phyloP scores from a whole-genome alignment of 495 filamentous ascomycete species.

The Hypoxylon intermedium region DNA sequence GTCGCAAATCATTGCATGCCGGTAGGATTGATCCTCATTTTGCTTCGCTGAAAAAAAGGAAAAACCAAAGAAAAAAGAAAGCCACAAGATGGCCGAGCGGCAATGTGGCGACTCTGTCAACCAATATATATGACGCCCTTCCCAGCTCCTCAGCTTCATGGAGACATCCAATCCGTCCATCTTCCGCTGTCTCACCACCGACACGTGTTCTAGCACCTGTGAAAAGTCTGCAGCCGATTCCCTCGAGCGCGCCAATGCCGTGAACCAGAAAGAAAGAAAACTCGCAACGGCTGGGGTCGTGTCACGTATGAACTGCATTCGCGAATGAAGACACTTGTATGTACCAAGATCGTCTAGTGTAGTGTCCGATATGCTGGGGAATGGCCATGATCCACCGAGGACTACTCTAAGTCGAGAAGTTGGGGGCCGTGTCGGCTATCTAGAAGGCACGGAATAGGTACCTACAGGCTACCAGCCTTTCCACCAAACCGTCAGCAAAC shows the following conservation, averaged over 20 bases:
- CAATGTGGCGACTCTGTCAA: not conserved
- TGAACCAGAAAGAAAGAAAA: constrained; percentile 1
- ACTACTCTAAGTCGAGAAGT: constrained; percentile 23
- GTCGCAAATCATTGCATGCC: constrained; percentile 29
- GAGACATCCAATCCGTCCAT: constrained; percentile 14
- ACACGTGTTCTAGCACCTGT: constrained; percentile 28
- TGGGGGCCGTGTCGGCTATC: constrained; percentile 26
- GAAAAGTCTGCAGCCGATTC: constrained; percentile 17
- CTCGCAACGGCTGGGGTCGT: constrained; percentile 25
- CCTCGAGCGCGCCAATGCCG: not conserved
- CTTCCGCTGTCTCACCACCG: constrained; percentile 22
- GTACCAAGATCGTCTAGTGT: constrained; percentile 8
- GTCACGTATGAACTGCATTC: constrained; percentile 23
- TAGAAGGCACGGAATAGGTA: no score
- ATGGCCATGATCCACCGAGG: constrained; percentile 13
- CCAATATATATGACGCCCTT: constrained; percentile 26
- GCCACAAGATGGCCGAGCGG: not conserved
- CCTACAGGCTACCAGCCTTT: constrained; percentile 27
- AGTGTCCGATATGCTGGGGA: constrained; percentile 30
- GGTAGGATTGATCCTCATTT: not conserved
- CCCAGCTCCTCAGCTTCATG: constrained; percentile 7
- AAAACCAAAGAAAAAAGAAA: not conserved
- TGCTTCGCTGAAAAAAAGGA: not conserved
- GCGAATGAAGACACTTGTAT: constrained; percentile 11
- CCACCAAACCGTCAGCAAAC: constrained; percentile 22